A percentile compares a stretch with the other conserved stretches of the same genome.
Conservation (phyloP, 2,329 filamentous ascomycete species). For the Hysterium pulicare region DNA sequence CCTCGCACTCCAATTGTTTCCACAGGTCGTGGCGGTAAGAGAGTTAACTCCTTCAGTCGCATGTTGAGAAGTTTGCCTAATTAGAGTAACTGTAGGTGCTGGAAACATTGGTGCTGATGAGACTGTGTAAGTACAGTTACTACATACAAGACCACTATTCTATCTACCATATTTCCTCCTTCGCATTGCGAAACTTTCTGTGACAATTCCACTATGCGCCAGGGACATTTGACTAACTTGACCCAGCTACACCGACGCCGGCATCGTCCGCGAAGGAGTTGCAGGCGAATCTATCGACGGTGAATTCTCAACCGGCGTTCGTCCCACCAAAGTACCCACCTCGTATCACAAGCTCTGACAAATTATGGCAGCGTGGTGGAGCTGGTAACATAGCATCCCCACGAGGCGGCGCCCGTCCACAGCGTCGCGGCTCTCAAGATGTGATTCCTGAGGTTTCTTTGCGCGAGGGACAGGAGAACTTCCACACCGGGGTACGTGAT, state of each 20-base stretch:
- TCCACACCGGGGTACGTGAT: conserved; percentile 44
- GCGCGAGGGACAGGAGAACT: conserved; percentile 40
- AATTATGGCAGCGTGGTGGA: conserved; percentile 28
- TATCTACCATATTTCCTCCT: neutral
- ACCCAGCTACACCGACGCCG: conserved; percentile 41
- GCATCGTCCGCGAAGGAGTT: conserved; percentile 46
- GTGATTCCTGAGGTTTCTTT: conserved; percentile 44
- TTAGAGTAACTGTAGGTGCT: conserved; percentile 42
- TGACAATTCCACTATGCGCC: no score
- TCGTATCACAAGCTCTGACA: neutral
- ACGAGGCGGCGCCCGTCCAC: conserved; percentile 22
- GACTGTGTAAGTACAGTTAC: conserved; percentile 34
- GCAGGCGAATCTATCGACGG: conserved; percentile 35
- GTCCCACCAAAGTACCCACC: conserved; percentile 3
- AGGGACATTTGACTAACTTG: no score
- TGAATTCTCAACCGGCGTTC: conserved; percentile 41
- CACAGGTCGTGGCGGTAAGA: conserved; percentile 56
- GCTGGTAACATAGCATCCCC: conserved; percentile 44
- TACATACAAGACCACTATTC: neutral
- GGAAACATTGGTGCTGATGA: conserved; percentile 56
- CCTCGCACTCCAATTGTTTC: conserved; percentile 50
- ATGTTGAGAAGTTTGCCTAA: neutral
- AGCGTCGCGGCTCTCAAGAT: conserved; percentile 35
- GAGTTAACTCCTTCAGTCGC: neutral
- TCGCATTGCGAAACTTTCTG: no score